Base-by-base conservation (phyloP, 176 grass and related monocot species). In the Dendrocalamus sinicus region DNA sequence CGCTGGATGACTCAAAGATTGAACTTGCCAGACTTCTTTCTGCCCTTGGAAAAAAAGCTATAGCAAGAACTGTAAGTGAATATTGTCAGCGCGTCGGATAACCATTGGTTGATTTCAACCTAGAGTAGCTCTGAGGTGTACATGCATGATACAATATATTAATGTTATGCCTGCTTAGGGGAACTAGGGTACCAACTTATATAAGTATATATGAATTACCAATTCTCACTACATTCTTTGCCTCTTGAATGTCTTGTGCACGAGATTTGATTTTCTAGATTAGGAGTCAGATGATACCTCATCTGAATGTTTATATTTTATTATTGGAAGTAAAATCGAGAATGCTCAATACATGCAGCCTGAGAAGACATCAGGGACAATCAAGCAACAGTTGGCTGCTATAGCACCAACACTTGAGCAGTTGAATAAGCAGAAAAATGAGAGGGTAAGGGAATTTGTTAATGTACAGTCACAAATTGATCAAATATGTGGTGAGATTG, bases 301-400 rank as follows among this genome's bases (percentile, higher is more conserved):
- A 59, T 76, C 15, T 5, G 19, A 70, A 44, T 81, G 44, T 70
- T 43, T 67, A 61, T 4, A 45, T 64, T n/a, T 59, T 23, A n/a
- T 60, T 69, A 67, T 22, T 75, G 72, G 22, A 67, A 83, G 35
- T 68, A 45, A 46, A 89, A 45, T 46, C 9, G 41, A 83, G 52
- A 68, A 46, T 80, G 35, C 9, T 76, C 19, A 22, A 70, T 70
- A 39, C 46, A n/a, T 81, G 81, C 84, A 99, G 97, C 94, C 92
- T 80, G 97, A 99, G 85, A 94, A 94, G 87, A 91, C 97, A 82
- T 84, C 75, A 8, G 97, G 94, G 47, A 99, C 97, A 76, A 99
- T 99, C 78, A 99, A 99, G 78, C 88, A 99, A 83, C 97, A 99
- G 82, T 73, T 99, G 52, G 90, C 87, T 84, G 94, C 92, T 64